Evolutionary conservation across 345 rosid genomes (phyloP).

Genomic region (Arabis alpina): DNA sequence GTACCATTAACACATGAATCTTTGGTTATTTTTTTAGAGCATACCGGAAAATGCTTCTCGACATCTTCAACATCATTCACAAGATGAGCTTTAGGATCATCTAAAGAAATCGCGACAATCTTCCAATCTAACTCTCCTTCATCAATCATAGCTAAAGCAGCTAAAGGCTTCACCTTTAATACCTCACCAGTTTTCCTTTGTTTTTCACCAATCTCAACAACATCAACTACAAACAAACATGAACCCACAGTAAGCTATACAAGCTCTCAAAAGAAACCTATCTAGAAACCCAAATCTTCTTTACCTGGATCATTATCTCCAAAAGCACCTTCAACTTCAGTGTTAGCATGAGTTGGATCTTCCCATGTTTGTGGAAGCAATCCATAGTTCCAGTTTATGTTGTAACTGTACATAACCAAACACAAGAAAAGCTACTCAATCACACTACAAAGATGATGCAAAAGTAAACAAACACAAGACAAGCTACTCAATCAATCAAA

Average conservation of each 20-base stretch:
- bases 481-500: not conserved
- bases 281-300: not conserved
- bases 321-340: constrained; percentile 86
- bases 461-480: not conserved
- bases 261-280: constrained; percentile 1
- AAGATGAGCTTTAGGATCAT: constrained; percentile 93
- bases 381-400: constrained; percentile 97
- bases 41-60: constrained; percentile 90
- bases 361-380: constrained; percentile 99
- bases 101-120: constrained; percentile 87
- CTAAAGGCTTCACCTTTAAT: constrained; percentile 84
- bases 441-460: not conserved
- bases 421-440: not conserved
- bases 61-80: constrained; percentile 87
- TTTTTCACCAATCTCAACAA: constrained; percentile 59
- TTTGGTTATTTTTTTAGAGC: not conserved
- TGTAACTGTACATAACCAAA: constrained; percentile 55
- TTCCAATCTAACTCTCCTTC: constrained; percentile 99
- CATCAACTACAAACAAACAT: not conserved
- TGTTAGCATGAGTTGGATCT: constrained; percentile 81
- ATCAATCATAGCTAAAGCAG: constrained; percentile 93
- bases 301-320: constrained; percentile 96
- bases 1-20: not conserved
- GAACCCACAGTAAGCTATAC: not conserved
- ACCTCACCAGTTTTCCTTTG: constrained; percentile 73